phyloP scores from a whole-genome alignment of 2,329 filamentous ascomycete genomes.

The Alternaria longipes region DNA sequence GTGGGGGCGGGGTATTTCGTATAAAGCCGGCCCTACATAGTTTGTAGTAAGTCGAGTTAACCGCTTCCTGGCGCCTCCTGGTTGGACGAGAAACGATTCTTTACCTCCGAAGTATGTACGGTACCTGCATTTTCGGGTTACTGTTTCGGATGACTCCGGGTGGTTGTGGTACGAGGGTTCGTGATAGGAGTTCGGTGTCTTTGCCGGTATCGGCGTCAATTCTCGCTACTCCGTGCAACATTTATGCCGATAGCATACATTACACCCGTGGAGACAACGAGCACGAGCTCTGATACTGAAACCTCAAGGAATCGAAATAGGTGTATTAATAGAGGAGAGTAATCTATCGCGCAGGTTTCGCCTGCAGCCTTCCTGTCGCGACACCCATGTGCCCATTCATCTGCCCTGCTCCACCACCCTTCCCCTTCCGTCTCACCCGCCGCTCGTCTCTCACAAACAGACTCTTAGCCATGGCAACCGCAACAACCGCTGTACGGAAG shows the following conservation, averaged over 20 bases:
- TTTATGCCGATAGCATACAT: background rate
- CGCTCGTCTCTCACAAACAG: constrained; percentile 36
- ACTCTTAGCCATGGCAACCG: constrained; percentile 25
- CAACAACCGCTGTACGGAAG: constrained; percentile 30
- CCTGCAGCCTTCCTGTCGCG: constrained; percentile 41
- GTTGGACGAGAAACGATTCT: background rate
- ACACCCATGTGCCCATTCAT: constrained; percentile 35
- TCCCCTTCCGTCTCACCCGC: constrained; percentile 34
- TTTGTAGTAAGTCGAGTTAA: background rate
- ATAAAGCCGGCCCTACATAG: background rate
- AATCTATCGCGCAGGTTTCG: constrained; percentile 34
- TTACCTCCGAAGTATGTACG: background rate
- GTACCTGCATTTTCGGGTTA: constrained; percentile 23
- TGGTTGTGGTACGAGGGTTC: background rate
- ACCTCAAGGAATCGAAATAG: background rate
- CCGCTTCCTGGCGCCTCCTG: background rate
- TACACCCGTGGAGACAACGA: background rate
- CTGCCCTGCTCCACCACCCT: constrained; percentile 21
- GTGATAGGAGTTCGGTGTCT: background rate
- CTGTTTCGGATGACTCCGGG: constrained; percentile 23
- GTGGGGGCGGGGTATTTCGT: constrained; percentile 19
- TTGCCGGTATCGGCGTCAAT: background rate
- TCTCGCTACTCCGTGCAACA: background rate
- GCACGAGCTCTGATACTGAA: background rate
- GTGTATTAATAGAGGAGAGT: background rate